Percentiles rank a stretch among this genome's conserved stretches.
These are phyloP conservation scores for Crotalaria pallida DNA, from an alignment of 306 rosid genomes.

Conservation along the genomic window DNA sequence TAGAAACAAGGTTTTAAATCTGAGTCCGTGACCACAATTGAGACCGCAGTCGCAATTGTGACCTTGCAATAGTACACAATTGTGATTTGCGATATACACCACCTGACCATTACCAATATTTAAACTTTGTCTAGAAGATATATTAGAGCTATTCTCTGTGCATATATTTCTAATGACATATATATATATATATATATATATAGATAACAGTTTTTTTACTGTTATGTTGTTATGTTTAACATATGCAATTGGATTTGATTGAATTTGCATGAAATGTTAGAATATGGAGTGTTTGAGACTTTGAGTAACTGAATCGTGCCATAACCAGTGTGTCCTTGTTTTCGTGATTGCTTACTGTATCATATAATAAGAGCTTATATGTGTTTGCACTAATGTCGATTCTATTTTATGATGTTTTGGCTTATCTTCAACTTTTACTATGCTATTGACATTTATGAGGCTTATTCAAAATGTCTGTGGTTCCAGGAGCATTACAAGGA, in stretches of 20 bases:
- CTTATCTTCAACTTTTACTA: background rate
- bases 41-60: no score
- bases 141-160: background rate
- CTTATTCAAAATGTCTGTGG: constrained; percentile 21
- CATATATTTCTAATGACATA: background rate
- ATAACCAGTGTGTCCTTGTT: constrained; percentile 3
- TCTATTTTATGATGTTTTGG: background rate
- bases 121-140: background rate
- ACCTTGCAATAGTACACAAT: no score
- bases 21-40: no score
- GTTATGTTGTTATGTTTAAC: background rate
- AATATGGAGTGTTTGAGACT: constrained; percentile 6
- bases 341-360: background rate
- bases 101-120: no score
- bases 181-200: no score
- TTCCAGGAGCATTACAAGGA: constrained; percentile 94
- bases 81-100: no score
- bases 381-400: constrained; percentile 5
- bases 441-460: background rate
- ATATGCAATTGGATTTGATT: constrained; percentile 5
- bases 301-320: constrained; percentile 11
- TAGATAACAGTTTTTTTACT: background rate
- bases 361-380: background rate
- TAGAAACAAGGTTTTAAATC: no score
- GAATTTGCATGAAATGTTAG: constrained; percentile 18